Evolutionary conservation across 441 rosid genomes (phyloP).

Genomic region (Codiaeum variegatum): DNA sequence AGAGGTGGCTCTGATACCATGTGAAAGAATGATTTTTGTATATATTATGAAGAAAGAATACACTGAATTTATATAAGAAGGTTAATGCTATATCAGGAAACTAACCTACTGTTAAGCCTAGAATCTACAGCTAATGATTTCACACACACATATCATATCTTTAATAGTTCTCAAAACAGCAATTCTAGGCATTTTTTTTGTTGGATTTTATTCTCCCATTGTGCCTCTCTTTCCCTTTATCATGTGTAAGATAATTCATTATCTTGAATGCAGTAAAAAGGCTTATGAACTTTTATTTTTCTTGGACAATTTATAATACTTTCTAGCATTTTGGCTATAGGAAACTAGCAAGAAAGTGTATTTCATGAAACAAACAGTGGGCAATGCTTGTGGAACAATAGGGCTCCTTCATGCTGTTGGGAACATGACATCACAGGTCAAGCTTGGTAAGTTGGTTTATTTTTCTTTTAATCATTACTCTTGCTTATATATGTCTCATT

Average conservation of each 20-base stretch:
- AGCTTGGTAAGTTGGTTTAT: slow-evolving; percentile 49
- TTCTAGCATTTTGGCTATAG: slow-evolving; percentile 30
- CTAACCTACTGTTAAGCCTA: too few species aligned
- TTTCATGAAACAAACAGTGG: slow-evolving; percentile 94
- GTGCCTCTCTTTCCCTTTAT: neutral
- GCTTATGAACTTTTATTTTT: neutral
- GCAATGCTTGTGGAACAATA: slow-evolving; percentile 97
- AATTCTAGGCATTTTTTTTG: neutral
- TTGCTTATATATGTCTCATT: slow-evolving; percentile 1
- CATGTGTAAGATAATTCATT: neutral
- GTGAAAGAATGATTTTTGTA: too few species aligned
- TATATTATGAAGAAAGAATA: too few species aligned
- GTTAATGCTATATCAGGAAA: too few species aligned
- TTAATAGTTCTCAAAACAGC: neutral
- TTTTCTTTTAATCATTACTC: neutral
- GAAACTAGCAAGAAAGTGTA: slow-evolving; percentile 59
- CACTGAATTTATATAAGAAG: too few species aligned
- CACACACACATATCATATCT: too few species aligned
- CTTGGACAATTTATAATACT: neutral
- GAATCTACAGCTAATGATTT: too few species aligned
- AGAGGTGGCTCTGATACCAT: too few species aligned
- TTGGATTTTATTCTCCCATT: neutral
- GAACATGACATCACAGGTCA: slow-evolving; percentile 66
- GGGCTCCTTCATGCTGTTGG: slow-evolving; percentile 97
- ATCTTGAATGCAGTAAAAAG: neutral